These are phyloP conservation scores for Penicillium soppii DNA, from an alignment of 495 filamentous ascomycete genomes.

Conservation along the genomic window DNA sequence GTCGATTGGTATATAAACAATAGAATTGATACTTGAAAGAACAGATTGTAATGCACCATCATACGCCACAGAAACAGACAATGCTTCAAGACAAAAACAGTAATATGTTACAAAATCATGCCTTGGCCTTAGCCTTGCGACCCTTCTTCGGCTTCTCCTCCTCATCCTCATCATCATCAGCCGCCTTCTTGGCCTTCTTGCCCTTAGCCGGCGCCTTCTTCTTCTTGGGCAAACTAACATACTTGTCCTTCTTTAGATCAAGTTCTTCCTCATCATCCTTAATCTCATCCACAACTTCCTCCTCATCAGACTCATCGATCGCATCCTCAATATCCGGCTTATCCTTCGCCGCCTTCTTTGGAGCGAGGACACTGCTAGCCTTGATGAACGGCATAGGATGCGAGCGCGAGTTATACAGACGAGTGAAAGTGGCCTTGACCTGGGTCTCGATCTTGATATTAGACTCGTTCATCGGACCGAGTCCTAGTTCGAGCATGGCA, in stretches of 20 bases:
- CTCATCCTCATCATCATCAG: slow-evolving; percentile 37
- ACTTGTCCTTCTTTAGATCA: slow-evolving; percentile 92
- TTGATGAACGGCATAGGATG: slow-evolving; percentile 98
- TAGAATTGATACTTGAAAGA: not conserved
- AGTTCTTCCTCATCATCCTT: slow-evolving; percentile 65
- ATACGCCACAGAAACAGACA: not conserved
- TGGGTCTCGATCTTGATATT: slow-evolving; percentile 75
- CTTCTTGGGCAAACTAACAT: slow-evolving; percentile 82
- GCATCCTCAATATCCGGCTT: slow-evolving; percentile 95
- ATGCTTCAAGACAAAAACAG: not conserved
- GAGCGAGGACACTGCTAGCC: slow-evolving; percentile 71
- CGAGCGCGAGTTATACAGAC: slow-evolving; percentile 79
- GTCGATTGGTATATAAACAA: not conserved
- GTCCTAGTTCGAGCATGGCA: slow-evolving; percentile 83
- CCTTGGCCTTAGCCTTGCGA: slow-evolving; percentile 44
- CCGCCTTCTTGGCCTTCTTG: slow-evolving; percentile 59
- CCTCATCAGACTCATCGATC: slow-evolving; percentile 86
- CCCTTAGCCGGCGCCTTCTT: slow-evolving; percentile 59
- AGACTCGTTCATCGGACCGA: slow-evolving; percentile 77
- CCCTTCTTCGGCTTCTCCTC: slow-evolving; percentile 57
- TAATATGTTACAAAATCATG: slow-evolving; percentile 15
- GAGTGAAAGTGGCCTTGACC: slow-evolving; percentile 86
- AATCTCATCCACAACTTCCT: slow-evolving; percentile 57
- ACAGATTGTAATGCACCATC: not conserved
- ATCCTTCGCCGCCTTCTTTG: slow-evolving; percentile 67